phyloP scores from a whole-genome alignment of 2,329 filamentous ascomycete genomes.

The Clathrospora elynae region DNA sequence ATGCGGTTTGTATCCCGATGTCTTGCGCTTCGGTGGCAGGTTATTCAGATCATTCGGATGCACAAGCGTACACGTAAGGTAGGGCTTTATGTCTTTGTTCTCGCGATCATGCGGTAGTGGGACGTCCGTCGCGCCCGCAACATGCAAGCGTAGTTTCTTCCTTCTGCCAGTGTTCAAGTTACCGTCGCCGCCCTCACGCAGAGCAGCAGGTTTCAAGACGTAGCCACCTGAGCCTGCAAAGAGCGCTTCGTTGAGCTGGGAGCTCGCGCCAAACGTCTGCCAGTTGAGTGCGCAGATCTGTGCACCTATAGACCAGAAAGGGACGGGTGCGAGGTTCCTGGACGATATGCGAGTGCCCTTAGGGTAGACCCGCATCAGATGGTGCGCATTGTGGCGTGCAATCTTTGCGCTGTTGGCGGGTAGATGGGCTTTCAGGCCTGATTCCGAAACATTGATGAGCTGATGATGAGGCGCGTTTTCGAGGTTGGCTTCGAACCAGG shows the following conservation, averaged over 20 bases:
- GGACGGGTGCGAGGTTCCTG: slow-evolving; percentile 65
- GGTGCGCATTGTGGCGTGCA: slow-evolving; percentile 64
- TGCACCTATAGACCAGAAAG: slow-evolving; percentile 70
- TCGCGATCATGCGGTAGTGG: slow-evolving; percentile 59
- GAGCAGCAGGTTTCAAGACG: slow-evolving; percentile 66
- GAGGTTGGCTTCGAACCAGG: slow-evolving; percentile 63
- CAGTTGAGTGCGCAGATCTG: slow-evolving; percentile 74
- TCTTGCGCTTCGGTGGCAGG: slow-evolving; percentile 65
- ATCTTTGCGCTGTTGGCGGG: slow-evolving; percentile 57
- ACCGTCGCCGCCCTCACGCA: slow-evolving; percentile 63
- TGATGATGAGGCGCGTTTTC: slow-evolving; percentile 64
- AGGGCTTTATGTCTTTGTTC: slow-evolving; percentile 61
- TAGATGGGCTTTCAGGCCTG: slow-evolving; percentile 60
- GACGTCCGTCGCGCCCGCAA: slow-evolving; percentile 67
- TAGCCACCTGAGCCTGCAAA: slow-evolving; percentile 69
- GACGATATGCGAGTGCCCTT: slow-evolving; percentile 72
- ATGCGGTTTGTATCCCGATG: slow-evolving; percentile 64
- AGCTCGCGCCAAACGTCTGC: slow-evolving; percentile 69
- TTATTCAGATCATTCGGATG: slow-evolving; percentile 60
- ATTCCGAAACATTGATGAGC: slow-evolving; percentile 72
- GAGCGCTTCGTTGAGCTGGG: slow-evolving; percentile 71
- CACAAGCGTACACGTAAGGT: slow-evolving; percentile 68
- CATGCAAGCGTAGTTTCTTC: slow-evolving; percentile 61
- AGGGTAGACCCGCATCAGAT: slow-evolving; percentile 73
- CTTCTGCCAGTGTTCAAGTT: slow-evolving; percentile 53